Evolutionary conservation across 371 early-diverging fungal genomes (phyloP), one percentile per base, ranked within the genome.

Genomic region (Mucor circinelloides): DNA sequence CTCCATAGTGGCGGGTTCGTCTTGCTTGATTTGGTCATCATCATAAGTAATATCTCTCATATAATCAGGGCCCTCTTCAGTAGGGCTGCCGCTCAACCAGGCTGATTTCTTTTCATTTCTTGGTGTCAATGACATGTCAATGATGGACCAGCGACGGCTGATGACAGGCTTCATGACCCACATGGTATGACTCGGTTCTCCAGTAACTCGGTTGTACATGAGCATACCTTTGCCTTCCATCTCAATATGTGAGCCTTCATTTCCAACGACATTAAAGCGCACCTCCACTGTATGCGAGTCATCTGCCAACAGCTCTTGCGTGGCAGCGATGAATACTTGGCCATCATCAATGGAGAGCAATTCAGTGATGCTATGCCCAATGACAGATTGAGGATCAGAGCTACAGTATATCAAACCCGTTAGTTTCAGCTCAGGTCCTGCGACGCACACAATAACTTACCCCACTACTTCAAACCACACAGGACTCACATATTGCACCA

Each of bases 181-280:
- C 80, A 97, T 88, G 0, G 93, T 91, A 70, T 93, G 93, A 42
- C 89, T 85, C 0, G 94, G 93, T 32, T 85, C 83, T 17, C 80
- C 85, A 8, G 89, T 87, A 0, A 83, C 76, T 15, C 89, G 82
- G 60, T 93, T 90, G 66, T 91, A 91, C 73, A 93, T 91, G 31
- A 94, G 76, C 94, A 97, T 95, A 0, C 96, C 97, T 71, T 95
- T 94, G 34, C 92, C 96, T 70, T 95, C 92, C 82, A 96, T 91
- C 36, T 88, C 86, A 12, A 89, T 88, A 25, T 84, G 75, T 32
- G 78, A 72, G 3, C 85, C 73, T 3, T 79, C 74, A 40, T 69
- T 67, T 6, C 67, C 82, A 27, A 82, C 74, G 0, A 95, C 86
- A 21, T 81, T 73, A 64, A 93, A 90, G 2, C 81, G 85, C 10